These are phyloP conservation scores for Leucocoprinus gongylophorus DNA, from an alignment of 1,284 basidiomycete species.

Conservation along the genomic window DNA sequence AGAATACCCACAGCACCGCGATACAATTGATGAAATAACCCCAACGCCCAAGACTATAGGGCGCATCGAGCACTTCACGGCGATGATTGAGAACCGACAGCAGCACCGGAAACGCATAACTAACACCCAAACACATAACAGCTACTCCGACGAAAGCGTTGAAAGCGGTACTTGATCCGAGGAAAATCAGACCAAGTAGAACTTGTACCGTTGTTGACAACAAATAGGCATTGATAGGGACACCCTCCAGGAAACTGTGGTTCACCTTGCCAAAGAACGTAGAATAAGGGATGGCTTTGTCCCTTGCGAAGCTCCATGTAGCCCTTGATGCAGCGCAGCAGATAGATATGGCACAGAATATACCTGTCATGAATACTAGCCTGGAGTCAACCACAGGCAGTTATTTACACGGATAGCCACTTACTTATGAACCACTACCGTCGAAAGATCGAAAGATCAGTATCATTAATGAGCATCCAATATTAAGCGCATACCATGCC, in stretches of 20 bases:
- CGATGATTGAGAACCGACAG: slow-evolving; percentile 38
- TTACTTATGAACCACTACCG: slow-evolving; percentile 14
- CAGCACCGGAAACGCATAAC: slow-evolving; percentile 45
- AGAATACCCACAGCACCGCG: slow-evolving; percentile 43
- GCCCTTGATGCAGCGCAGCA: slow-evolving; percentile 62
- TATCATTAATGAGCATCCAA: slow-evolving; percentile 5
- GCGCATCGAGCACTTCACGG: slow-evolving; percentile 34
- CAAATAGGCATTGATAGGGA: slow-evolving; percentile 53
- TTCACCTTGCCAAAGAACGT: slow-evolving; percentile 44
- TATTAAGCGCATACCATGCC: slow-evolving; percentile 38
- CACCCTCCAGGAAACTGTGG: slow-evolving; percentile 28
- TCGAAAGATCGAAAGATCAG: background rate
- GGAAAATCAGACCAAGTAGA: slow-evolving; percentile 47
- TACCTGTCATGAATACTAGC: slow-evolving; percentile 45
- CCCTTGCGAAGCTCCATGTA: slow-evolving; percentile 65
- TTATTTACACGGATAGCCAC: slow-evolving; percentile 34
- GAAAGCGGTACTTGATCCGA: slow-evolving; percentile 50
- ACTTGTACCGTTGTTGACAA: slow-evolving; percentile 49
- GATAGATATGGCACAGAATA: slow-evolving; percentile 55
- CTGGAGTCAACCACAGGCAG: background rate
- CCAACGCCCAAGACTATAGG: slow-evolving; percentile 36
- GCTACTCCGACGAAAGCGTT: slow-evolving; percentile 51
- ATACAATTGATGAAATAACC: slow-evolving; percentile 36
- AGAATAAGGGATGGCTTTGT: slow-evolving; percentile 58
- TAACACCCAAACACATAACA: slow-evolving; percentile 48